Percentiles rank a stretch among this genome's conserved stretches.
Evolutionary conservation across 2,329 filamentous ascomycete genomes (phyloP).

Genomic region (Dothiorella sarmentorum): DNA sequence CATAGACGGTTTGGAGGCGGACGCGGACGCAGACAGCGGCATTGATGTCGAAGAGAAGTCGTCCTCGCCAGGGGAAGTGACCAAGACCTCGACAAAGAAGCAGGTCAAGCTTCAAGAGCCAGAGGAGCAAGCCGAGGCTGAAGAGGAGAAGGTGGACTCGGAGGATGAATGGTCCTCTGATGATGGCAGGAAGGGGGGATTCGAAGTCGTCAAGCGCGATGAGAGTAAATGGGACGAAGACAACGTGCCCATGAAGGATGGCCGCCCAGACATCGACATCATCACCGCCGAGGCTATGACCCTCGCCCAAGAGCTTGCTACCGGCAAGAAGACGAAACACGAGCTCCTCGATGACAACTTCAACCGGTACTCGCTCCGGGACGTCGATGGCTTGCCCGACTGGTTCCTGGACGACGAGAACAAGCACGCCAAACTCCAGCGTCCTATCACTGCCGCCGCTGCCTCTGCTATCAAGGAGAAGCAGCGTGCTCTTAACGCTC

Average conservation of each 20-base stretch:
- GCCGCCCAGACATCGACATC: slow-evolving; percentile 83
- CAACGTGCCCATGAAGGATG: slow-evolving; percentile 60
- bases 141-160: slow-evolving; percentile 21
- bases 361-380: slow-evolving; percentile 88
- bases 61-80: slow-evolving; percentile 19
- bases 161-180: slow-evolving; percentile 34
- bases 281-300: slow-evolving; percentile 99
- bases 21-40: slow-evolving; percentile 44
- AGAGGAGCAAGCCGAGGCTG: background rate
- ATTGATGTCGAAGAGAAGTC: slow-evolving; percentile 37
- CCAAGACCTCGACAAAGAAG: slow-evolving; percentile 23
- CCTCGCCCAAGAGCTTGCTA: slow-evolving; percentile 85
- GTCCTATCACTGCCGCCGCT: slow-evolving; percentile 88
- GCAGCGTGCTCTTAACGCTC: slow-evolving; percentile 82
- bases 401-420: slow-evolving; percentile 96
- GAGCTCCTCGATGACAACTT: slow-evolving; percentile 88
- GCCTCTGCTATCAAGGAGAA: slow-evolving; percentile 94
- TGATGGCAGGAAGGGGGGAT: slow-evolving; percentile 40
- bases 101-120: slow-evolving; percentile 1
- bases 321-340: slow-evolving; percentile 72
- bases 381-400: slow-evolving; percentile 86
- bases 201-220: slow-evolving; percentile 60
- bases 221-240: slow-evolving; percentile 65
- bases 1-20: slow-evolving; percentile 60
- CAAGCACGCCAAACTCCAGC: slow-evolving; percentile 76